Conservation (phyloP, 2,329 filamentous ascomycete species). For the Talaromyces sp. region DNA sequence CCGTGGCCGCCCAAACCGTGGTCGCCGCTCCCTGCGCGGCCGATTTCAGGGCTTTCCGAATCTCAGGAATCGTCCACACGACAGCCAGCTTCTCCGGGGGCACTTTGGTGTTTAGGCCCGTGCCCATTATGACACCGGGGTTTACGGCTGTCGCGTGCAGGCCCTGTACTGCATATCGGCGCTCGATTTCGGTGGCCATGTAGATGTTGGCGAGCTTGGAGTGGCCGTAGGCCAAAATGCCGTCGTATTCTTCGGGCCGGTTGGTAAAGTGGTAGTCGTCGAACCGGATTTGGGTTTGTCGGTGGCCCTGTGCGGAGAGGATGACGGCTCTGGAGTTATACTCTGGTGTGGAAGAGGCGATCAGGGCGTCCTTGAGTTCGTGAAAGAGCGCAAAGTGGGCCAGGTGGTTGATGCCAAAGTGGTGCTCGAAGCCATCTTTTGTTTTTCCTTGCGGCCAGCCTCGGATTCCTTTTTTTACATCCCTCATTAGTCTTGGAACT, state of each 20-base stretch:
- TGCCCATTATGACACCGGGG: slow-evolving; percentile 2
- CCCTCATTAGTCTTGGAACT: not conserved
- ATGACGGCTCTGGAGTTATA: slow-evolving; percentile 8
- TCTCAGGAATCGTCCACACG: not conserved
- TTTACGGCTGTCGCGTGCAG: slow-evolving; percentile 7
- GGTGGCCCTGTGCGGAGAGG: slow-evolving; percentile 3
- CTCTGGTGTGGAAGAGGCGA: slow-evolving; percentile 1
- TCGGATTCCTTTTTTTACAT: not conserved
- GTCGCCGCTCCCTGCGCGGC: slow-evolving; percentile 16
- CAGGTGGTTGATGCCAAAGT: slow-evolving; percentile 10
- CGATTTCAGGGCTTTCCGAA: not conserved
- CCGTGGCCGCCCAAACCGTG: slow-evolving; percentile 30
- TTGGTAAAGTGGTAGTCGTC: slow-evolving; percentile 8
- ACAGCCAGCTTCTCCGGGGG: slow-evolving; percentile 1
- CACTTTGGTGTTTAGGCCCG: slow-evolving; percentile 2
- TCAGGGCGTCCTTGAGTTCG: slow-evolving; percentile 6
- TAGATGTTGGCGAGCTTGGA: slow-evolving; percentile 10
- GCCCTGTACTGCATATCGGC: not conserved
- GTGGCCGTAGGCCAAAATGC: slow-evolving; percentile 3
- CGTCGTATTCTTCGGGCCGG: slow-evolving; percentile 3
- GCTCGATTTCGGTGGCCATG: slow-evolving; percentile 9
- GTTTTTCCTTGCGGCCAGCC: slow-evolving; percentile 7
- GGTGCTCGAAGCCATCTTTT: slow-evolving; percentile 10
- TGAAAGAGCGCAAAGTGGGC: slow-evolving; percentile 10
- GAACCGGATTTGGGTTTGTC: slow-evolving; percentile 6